Conservation (phyloP, 768 basidiomycete genomes). For the Boletus vermiculosoides region DNA sequence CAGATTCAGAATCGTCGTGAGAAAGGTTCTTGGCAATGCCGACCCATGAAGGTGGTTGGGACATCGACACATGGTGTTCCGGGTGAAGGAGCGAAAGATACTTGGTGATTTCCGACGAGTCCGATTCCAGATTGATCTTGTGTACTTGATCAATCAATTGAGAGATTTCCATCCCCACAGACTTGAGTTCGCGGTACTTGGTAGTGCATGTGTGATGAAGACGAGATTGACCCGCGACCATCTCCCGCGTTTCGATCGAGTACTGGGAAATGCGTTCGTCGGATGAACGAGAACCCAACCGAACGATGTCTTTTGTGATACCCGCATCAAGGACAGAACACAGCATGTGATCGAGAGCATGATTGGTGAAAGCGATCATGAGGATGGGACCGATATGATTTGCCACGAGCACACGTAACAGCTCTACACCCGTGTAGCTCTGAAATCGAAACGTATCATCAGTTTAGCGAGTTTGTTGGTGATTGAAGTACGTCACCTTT, state of each 20-base stretch:
- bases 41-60: slow-evolving; percentile 50
- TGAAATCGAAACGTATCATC: slow-evolving; percentile 19
- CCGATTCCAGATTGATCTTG: slow-evolving; percentile 32
- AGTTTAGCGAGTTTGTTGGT: neutral
- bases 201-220: slow-evolving; percentile 36
- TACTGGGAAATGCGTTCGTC: slow-evolving; percentile 62
- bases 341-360: slow-evolving; percentile 75
- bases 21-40: slow-evolving; percentile 17
- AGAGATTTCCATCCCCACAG: slow-evolving; percentile 45
- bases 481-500: slow-evolving; percentile 43
- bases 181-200: slow-evolving; percentile 42
- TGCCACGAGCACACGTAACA: slow-evolving; percentile 61
- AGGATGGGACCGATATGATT: slow-evolving; percentile 54
- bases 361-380: slow-evolving; percentile 71
- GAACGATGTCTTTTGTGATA: slow-evolving; percentile 63
- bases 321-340: slow-evolving; percentile 58
- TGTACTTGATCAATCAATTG: slow-evolving; percentile 44
- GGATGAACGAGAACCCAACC: slow-evolving; percentile 63
- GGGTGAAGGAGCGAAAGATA: slow-evolving; percentile 48
- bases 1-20: slow-evolving; percentile 15
- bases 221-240: slow-evolving; percentile 39
- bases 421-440: slow-evolving; percentile 68
- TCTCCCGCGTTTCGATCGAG: slow-evolving; percentile 59
- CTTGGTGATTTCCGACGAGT: slow-evolving; percentile 37
- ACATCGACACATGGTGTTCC: slow-evolving; percentile 45